Percentiles rank a stretch among this genome's conserved stretches.
phyloP scores from a whole-genome alignment of 345 rosid genomes.

The Rhizophora apiculata region DNA sequence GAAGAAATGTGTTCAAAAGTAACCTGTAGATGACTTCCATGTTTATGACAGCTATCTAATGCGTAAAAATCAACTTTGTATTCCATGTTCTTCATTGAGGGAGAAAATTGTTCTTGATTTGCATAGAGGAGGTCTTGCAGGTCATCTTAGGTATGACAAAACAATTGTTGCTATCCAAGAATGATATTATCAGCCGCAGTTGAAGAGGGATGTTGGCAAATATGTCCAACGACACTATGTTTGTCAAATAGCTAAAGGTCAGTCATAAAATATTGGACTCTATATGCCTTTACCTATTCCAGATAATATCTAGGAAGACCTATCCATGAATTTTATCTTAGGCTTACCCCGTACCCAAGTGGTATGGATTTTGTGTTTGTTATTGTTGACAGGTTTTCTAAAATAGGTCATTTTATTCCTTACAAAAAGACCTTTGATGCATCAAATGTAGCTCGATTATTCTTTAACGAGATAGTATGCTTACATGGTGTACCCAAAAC shows the following conservation, averaged over 20 bases:
- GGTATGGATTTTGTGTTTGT: not conserved
- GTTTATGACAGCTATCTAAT: not conserved
- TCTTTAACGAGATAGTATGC: not conserved
- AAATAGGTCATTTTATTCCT: constrained; percentile 1
- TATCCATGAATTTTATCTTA: not conserved
- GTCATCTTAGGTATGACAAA: not conserved
- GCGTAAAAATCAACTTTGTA: not conserved
- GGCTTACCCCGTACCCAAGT: not conserved
- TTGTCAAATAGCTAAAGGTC: not conserved
- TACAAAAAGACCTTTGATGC: not conserved
- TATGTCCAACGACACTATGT: not conserved
- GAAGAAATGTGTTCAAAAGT: not conserved
- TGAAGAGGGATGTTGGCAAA: not conserved
- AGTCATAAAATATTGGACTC: not conserved
- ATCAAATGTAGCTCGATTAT: not conserved
- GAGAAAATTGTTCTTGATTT: not conserved
- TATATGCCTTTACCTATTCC: not conserved
- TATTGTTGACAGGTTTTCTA: not conserved
- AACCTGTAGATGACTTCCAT: not conserved
- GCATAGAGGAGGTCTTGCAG: not conserved
- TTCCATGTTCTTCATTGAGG: not conserved
- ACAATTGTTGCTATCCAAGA: not conserved
- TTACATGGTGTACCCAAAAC: not conserved
- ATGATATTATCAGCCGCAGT: not conserved
- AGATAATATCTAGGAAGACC: not conserved